Evolutionary conservation across 2,329 filamentous ascomycete genomes (phyloP).

Genomic region (Trematosphaeria pertusa): DNA sequence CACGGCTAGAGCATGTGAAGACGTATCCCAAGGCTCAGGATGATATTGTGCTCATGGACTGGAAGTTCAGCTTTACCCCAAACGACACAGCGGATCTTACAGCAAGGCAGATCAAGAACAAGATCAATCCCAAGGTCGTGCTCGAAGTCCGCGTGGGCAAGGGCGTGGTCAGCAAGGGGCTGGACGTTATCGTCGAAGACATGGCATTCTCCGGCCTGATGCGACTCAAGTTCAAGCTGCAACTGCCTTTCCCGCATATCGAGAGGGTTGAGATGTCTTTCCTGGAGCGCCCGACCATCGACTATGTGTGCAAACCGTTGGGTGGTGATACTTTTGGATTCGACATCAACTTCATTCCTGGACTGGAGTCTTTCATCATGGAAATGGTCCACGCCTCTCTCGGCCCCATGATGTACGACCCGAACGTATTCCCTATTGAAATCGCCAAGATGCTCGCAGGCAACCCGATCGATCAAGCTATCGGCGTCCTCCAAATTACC

Average conservation of each 20-base stretch:
- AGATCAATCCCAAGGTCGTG: conserved; percentile 95
- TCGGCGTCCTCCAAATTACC: conserved; percentile 90
- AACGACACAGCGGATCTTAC: conserved; percentile 95
- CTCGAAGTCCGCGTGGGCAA: conserved; percentile 95
- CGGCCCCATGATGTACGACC: conserved; percentile 96
- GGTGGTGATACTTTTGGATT: conserved; percentile 96
- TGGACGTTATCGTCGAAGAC: conserved; percentile 97
- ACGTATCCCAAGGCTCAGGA: conserved; percentile 96
- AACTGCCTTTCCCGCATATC: conserved; percentile 93
- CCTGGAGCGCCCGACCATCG: conserved; percentile 84
- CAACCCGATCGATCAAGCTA: conserved; percentile 90
- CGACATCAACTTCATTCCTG: conserved; percentile 98
- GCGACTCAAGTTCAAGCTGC: conserved; percentile 96
- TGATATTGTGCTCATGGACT: conserved; percentile 97
- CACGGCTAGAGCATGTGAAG: conserved; percentile 96
- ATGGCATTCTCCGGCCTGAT: conserved; percentile 96
- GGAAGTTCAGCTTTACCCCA: conserved; percentile 99
- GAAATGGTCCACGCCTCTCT: conserved; percentile 96
- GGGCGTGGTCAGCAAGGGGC: conserved; percentile 93
- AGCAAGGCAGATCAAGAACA: conserved; percentile 85
- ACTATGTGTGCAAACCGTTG: conserved; percentile 97
- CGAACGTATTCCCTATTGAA: conserved; percentile 97
- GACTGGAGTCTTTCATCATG: conserved; percentile 89
- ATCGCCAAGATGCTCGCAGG: conserved; percentile 98
- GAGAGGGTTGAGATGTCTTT: conserved; percentile 96